Evolutionary conservation across 352 stramenopile genomes (phyloP).

Genomic region (Phytophthora syringae): DNA sequence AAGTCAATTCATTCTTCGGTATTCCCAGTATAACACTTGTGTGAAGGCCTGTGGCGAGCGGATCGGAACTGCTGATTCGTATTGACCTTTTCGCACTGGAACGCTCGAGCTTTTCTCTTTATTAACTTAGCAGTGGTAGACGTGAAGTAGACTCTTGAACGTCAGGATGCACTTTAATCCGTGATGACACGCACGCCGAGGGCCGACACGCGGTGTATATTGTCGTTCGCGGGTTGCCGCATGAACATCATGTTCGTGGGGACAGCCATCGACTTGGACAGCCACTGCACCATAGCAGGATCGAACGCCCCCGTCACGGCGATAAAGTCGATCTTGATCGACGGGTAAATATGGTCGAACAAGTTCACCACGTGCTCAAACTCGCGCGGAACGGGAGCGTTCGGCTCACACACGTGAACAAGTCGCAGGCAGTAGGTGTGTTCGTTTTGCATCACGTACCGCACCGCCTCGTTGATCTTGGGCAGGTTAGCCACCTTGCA

Average conservation of each 20-base stretch:
- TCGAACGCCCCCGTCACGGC: conserved; percentile 74
- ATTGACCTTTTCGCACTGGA: no score
- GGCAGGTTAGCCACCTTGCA: conserved; percentile 89
- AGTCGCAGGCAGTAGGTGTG: conserved; percentile 90
- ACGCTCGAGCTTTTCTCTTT: background rate
- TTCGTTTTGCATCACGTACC: conserved; percentile 90
- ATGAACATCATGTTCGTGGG: conserved; percentile 93
- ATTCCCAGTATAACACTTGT: no score
- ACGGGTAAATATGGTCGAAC: conserved; percentile 93
- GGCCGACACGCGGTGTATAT: conserved; percentile 78
- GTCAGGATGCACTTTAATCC: no score
- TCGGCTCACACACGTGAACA: conserved; percentile 67
- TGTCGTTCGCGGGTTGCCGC: conserved; percentile 74
- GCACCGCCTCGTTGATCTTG: conserved; percentile 92
- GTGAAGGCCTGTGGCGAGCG: no score
- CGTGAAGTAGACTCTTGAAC: conserved; percentile 5
- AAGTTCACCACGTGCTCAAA: conserved; percentile 67
- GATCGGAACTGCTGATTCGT: no score
- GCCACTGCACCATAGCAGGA: conserved; percentile 83
- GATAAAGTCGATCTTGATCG: conserved; percentile 90
- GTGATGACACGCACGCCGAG: conserved; percentile 86
- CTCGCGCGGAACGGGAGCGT: conserved; percentile 37
- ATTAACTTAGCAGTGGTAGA: background rate
- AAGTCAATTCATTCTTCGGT: no score
- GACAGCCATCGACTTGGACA: conserved; percentile 72